Conservation (phyloP, 305 asterid genomes). For the Solanum hybrid region DNA sequence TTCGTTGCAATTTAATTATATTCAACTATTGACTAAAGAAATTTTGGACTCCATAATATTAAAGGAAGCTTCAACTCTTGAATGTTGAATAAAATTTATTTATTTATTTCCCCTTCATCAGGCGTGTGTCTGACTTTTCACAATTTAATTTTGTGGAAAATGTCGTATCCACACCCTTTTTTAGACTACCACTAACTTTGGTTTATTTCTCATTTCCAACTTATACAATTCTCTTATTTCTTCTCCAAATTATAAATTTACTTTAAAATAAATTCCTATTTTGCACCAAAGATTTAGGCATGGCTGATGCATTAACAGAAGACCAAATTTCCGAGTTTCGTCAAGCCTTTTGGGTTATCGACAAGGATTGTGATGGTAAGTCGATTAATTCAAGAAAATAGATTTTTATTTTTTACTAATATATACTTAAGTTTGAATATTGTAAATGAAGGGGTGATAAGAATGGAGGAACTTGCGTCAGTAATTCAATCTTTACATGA, state of each 20-base stretch:
- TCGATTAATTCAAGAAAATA: neutral
- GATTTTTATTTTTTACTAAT: neutral
- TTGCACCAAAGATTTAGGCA: conserved; percentile 3
- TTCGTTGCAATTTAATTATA: neutral
- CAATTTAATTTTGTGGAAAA: neutral
- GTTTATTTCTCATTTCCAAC: neutral
- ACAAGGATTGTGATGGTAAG: conserved; percentile 32
- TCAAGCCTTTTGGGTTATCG: conserved; percentile 30
- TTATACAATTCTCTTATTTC: neutral
- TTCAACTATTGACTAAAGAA: neutral
- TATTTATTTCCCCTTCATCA: neutral
- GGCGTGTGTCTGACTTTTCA: neutral
- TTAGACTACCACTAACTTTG: neutral
- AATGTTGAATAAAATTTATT: neutral
- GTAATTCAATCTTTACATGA: conserved; percentile 50
- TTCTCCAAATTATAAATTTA: neutral
- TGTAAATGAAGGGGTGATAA: conserved; percentile 41
- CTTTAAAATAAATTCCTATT: neutral
- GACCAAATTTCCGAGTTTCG: conserved; percentile 29
- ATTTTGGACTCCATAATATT: neutral
- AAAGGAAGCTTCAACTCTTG: conserved; percentile 6
- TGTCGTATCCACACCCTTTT: neutral
- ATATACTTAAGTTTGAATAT: neutral
- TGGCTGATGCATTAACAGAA: conserved; percentile 21
- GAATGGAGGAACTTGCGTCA: conserved; percentile 47